Evolutionary conservation across 1,284 basidiomycete genomes (phyloP).

Genomic region (Cryptococcus floricola): DNA sequence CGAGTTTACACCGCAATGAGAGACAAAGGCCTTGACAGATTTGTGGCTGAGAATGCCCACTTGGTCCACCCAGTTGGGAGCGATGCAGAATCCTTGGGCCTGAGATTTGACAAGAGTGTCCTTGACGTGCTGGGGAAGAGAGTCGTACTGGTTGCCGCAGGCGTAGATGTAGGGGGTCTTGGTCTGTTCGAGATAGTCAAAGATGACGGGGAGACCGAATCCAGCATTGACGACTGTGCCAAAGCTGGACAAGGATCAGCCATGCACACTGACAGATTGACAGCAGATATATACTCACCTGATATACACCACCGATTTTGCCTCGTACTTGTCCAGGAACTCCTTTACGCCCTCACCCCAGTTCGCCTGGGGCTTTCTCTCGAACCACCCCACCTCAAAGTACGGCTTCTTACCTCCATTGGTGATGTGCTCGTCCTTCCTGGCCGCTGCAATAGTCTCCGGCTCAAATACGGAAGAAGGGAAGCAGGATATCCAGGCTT

Average conservation of each 20-base stretch:
- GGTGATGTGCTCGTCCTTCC: conserved; percentile 5
- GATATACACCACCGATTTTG: conserved; percentile 12
- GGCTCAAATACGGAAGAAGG: conserved; percentile 17
- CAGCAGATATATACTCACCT: conserved; percentile 7
- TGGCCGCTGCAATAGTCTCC: conserved; percentile 4
- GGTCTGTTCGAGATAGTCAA: conserved; percentile 4
- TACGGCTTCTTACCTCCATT: conserved; percentile 6
- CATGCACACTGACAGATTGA: neutral
- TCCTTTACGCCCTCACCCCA: conserved; percentile 12
- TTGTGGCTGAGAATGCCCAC: conserved; percentile 10
- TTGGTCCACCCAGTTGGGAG: conserved; percentile 16
- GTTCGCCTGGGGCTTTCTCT: conserved; percentile 1
- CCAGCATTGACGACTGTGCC: conserved; percentile 15
- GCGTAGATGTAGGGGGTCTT: conserved; percentile 15
- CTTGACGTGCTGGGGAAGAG: conserved; percentile 6
- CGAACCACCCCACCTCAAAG: conserved; percentile 13
- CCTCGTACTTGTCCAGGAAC: conserved; percentile 10
- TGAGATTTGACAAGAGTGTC: conserved; percentile 3
- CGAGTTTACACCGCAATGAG: conserved; percentile 19
- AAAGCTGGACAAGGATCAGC: conserved; percentile 4
- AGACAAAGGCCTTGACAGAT: conserved; percentile 11
- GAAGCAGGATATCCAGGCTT: conserved; percentile 13
- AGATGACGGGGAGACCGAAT: neutral
- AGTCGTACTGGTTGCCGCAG: conserved; percentile 9
- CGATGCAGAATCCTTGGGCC: conserved; percentile 7